phyloP scores from a whole-genome alignment of 768 basidiomycete species.

The Terana coerulea region DNA sequence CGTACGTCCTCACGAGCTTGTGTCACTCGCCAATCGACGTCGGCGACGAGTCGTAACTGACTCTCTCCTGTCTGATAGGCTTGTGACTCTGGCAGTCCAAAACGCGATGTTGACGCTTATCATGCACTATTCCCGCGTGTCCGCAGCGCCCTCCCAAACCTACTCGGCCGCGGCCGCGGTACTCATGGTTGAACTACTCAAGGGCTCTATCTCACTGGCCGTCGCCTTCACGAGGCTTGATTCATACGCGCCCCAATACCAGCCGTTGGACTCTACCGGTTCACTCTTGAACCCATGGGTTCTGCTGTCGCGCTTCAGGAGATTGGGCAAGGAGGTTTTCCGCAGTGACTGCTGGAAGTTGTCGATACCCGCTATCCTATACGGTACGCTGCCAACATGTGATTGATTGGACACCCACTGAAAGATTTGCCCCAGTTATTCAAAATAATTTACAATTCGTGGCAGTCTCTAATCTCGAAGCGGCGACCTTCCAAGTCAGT shows the following conservation, averaged over 20 bases:
- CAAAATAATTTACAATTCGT: slow-evolving; percentile 97
- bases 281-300: slow-evolving; percentile 37
- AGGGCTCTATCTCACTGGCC: slow-evolving; percentile 80
- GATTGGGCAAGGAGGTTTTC: slow-evolving; percentile 71
- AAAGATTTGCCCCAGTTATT: no score
- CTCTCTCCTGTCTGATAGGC: neutral
- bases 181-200: slow-evolving; percentile 90
- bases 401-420: slow-evolving; percentile 25
- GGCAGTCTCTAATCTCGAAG: slow-evolving; percentile 89
- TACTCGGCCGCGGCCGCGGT: slow-evolving; percentile 96
- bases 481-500: slow-evolving; percentile 94
- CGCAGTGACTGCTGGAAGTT: slow-evolving; percentile 96
- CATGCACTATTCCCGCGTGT: slow-evolving; percentile 94
- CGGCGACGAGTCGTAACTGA: slow-evolving; percentile 1
- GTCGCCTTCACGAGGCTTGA: slow-evolving; percentile 59
- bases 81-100: slow-evolving; percentile 58
- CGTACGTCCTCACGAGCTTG: slow-evolving; percentile 19
- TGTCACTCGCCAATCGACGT: slow-evolving; percentile 3
- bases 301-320: slow-evolving; percentile 33
- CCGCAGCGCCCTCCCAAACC: slow-evolving; percentile 64
- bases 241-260: slow-evolving; percentile 16
- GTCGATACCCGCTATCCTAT: slow-evolving; percentile 92
- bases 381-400: slow-evolving; percentile 31
- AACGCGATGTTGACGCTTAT: slow-evolving; percentile 89
- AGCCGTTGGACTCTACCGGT: slow-evolving; percentile 22